These are phyloP conservation scores for Trypanosoma congolense DNA, from an alignment of 208 protist genomes.

Conservation along the genomic window DNA sequence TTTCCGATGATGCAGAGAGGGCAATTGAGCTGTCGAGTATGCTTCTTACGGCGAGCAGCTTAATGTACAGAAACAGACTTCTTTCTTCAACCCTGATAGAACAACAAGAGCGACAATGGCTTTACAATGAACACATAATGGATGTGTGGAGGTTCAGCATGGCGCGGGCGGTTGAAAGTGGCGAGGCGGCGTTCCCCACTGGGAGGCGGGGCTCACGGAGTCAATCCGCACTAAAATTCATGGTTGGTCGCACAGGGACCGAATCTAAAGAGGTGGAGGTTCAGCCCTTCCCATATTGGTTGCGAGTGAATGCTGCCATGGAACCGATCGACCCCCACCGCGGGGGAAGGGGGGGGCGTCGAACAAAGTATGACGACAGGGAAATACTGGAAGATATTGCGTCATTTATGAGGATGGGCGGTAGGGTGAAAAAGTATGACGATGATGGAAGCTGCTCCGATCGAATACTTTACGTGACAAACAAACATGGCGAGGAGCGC, in stretches of 20 bases:
- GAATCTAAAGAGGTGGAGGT: background rate
- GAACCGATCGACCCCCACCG: slow-evolving; percentile 4
- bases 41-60: slow-evolving; percentile 10
- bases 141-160: slow-evolving; percentile 15
- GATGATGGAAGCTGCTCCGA: slow-evolving; percentile 30
- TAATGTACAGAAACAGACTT: slow-evolving; percentile 9
- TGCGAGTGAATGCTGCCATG: background rate
- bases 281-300: slow-evolving; percentile 2
- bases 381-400: slow-evolving; percentile 41
- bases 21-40: slow-evolving; percentile 27
- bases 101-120: background rate
- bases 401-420: slow-evolving; percentile 67
- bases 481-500: slow-evolving; percentile 19
- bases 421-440: slow-evolving; percentile 36
- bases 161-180: slow-evolving; percentile 1
- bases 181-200: background rate
- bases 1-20: background rate
- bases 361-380: slow-evolving; percentile 46
- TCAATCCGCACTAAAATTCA: background rate
- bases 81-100: slow-evolving; percentile 1
- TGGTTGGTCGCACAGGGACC: background rate
- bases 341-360: background rate
- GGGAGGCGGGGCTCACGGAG: background rate
- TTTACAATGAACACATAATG: background rate
- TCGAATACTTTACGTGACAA: slow-evolving; percentile 54